Conservation (phyloP, 257 asterid genomes). For the Gynochthodes officinalis region DNA sequence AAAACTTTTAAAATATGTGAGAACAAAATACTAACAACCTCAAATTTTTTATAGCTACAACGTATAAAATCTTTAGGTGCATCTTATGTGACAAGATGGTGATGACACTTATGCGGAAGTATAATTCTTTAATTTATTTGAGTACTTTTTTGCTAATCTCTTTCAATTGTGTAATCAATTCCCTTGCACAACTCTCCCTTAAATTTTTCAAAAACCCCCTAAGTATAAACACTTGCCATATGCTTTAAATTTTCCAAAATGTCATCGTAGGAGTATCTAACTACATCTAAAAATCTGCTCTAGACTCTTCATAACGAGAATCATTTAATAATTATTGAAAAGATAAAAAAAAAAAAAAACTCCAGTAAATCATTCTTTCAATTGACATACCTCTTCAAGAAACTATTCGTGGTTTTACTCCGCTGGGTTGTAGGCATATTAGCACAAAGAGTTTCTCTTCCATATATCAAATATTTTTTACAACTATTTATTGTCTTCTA, state of each 20-base stretch:
- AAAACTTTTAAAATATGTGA: too few species aligned
- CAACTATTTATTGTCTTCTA: too few species aligned
- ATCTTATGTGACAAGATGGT: background rate
- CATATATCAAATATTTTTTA: too few species aligned
- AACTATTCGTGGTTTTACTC: background rate
- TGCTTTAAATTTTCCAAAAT: slow-evolving; percentile 13
- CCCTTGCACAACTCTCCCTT: slow-evolving; percentile 1
- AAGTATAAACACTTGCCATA: slow-evolving; percentile 8
- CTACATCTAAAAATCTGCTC: background rate
- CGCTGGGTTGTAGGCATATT: background rate
- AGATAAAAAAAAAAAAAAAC: background rate
- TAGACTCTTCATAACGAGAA: background rate
- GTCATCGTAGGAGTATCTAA: background rate
- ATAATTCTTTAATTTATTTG: background rate
- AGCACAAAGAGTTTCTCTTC: too few species aligned
- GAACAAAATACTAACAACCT: too few species aligned
- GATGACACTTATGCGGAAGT: background rate
- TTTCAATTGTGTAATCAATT: background rate
- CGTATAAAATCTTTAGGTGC: too few species aligned
- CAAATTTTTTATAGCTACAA: too few species aligned
- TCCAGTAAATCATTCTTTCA: background rate
- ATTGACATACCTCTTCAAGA: background rate
- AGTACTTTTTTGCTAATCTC: background rate
- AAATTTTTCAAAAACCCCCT: slow-evolving; percentile 2
- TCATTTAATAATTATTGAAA: background rate